These are phyloP conservation scores for Leccinum fibrillosum DNA, from an alignment of 768 basidiomycete genomes.

Conservation along the genomic window DNA sequence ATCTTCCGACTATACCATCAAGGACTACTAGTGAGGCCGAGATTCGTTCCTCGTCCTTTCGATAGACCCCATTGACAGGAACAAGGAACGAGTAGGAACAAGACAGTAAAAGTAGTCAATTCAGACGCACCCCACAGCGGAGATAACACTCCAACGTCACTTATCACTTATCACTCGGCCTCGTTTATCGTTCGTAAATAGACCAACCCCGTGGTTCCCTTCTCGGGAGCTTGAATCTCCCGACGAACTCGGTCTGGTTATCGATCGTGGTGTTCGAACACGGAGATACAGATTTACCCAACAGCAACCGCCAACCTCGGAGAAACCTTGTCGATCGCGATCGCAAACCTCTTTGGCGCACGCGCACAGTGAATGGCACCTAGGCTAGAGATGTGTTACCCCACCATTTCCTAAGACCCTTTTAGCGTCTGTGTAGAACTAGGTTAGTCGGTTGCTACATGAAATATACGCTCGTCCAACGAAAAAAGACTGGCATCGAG, in stretches of 20 bases:
- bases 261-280: not conserved
- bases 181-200: not conserved
- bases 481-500: not conserved
- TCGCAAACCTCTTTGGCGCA: not conserved
- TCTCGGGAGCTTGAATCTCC: not conserved
- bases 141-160: not conserved
- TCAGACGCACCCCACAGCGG: not conserved
- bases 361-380: not conserved
- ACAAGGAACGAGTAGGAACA: not conserved
- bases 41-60: not conserved
- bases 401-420: too few relatives aligned
- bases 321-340: not conserved
- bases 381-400: too few relatives aligned
- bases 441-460: too few relatives aligned
- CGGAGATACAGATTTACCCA: not conserved
- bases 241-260: not conserved
- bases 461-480: too few relatives aligned
- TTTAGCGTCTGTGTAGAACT: too few relatives aligned
- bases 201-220: not conserved
- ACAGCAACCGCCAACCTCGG: not conserved
- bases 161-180: not conserved
- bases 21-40: not conserved
- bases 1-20: too few relatives aligned
- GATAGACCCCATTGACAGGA: not conserved
- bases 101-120: not conserved